phyloP scores from a whole-genome alignment of 805 yeast genomes.

The Saturnispora bothae region DNA sequence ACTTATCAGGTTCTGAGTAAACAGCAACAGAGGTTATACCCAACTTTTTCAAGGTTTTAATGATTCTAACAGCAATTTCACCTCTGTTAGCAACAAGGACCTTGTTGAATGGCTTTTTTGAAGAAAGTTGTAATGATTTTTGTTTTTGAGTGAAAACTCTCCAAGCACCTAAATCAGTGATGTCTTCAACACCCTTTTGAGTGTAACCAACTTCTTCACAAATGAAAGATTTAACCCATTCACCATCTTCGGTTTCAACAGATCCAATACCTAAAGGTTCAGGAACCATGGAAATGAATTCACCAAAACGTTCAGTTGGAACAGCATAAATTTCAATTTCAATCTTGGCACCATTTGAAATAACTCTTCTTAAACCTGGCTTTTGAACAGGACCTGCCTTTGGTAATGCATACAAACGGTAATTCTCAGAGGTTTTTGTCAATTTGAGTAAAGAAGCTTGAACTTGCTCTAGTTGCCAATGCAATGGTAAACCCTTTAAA shows the following conservation, averaged over 20 bases:
- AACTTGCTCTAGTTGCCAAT: constrained; percentile 87
- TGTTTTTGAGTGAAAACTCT: constrained; percentile 40
- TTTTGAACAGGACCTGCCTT: constrained; percentile 71
- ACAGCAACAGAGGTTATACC: constrained; percentile 76
- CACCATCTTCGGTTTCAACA: constrained; percentile 71
- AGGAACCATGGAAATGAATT: constrained; percentile 80
- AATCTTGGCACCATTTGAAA: constrained; percentile 45
- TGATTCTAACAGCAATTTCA: constrained; percentile 93
- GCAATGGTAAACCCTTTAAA: constrained; percentile 74
- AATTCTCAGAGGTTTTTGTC: constrained; percentile 61
- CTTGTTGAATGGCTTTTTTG: constrained; percentile 56
- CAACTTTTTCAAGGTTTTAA: constrained; percentile 74
- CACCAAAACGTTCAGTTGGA: constrained; percentile 70
- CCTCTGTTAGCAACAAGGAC: constrained; percentile 97
- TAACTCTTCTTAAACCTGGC: constrained; percentile 78
- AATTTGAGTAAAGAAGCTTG: constrained; percentile 59
- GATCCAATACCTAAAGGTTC: constrained; percentile 94
- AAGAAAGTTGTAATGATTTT: constrained; percentile 18
- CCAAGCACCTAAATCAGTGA: constrained; percentile 89
- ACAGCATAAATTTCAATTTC: constrained; percentile 76
- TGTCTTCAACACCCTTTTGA: constrained; percentile 61
- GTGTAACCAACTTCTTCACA: constrained; percentile 87
- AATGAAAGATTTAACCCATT: constrained; percentile 84
- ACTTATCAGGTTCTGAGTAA: constrained; percentile 83
- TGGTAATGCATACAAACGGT: constrained; percentile 76